phyloP scores from a whole-genome alignment of 2,329 filamentous ascomycete species.

The Xylariaceae sp. region DNA sequence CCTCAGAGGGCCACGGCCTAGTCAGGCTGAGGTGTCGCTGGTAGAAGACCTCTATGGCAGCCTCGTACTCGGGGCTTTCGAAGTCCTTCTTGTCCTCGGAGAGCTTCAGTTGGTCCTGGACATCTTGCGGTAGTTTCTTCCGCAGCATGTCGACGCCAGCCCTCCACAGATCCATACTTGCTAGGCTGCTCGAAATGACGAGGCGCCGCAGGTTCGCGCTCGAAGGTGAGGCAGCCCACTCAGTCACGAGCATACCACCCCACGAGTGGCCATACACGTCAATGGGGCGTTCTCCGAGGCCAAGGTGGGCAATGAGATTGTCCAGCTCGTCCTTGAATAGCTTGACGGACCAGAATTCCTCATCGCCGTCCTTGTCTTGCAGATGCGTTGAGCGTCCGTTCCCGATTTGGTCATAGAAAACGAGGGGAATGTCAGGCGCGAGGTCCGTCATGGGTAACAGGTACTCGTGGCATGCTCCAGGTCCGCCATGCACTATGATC shows the following conservation, averaged over 20 bases:
- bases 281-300: conserved; percentile 26
- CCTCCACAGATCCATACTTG: conserved; percentile 22
- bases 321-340: conserved; percentile 43
- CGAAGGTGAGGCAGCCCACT: conserved; percentile 29
- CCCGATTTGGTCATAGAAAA: conserved; percentile 49
- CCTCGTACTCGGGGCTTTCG: conserved; percentile 22
- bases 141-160: conserved; percentile 8
- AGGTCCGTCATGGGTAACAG: conserved; percentile 31
- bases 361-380: conserved; percentile 34
- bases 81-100: conserved; percentile 20
- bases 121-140: conserved; percentile 4
- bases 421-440: conserved; percentile 30
- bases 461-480: conserved; percentile 37
- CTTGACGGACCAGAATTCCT: conserved; percentile 37
- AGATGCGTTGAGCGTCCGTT: conserved; percentile 41
- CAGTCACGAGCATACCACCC: conserved; percentile 43
- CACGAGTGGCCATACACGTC: conserved; percentile 43
- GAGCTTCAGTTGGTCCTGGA: conserved; percentile 5
- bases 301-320: conserved; percentile 35
- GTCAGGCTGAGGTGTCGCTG: conserved; percentile 22
- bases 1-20: conserved; percentile 24
- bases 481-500: conserved; percentile 18
- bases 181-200: conserved; percentile 22
- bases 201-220: conserved; percentile 17
- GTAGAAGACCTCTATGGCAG: conserved; percentile 24